Conservation (phyloP, 257 asterid species). For the Apocynum venetum region DNA sequence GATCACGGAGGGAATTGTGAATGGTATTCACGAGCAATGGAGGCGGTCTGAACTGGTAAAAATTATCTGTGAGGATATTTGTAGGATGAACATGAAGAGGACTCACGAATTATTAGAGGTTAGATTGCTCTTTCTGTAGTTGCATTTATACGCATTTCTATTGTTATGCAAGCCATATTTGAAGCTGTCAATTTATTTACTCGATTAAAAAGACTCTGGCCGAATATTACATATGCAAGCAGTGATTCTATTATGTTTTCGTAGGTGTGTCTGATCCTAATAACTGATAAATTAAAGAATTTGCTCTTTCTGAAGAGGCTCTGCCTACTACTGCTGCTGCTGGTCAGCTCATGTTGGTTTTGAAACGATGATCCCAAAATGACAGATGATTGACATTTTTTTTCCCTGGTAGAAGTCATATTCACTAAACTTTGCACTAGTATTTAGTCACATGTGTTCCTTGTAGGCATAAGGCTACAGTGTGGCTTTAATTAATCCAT, state of each 20-base stretch:
- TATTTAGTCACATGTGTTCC: background rate
- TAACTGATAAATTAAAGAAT: background rate
- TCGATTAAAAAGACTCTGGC: background rate
- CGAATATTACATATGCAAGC: background rate
- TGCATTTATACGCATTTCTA: background rate
- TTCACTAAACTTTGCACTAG: background rate
- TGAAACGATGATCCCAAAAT: background rate
- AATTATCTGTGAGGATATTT: conserved; percentile 77
- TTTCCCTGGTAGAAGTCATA: background rate
- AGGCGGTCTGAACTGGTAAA: conserved; percentile 75
- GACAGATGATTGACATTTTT: background rate
- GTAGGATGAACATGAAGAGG: conserved; percentile 93
- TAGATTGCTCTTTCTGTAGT: background rate
- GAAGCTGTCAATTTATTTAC: background rate
- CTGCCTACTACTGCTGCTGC: background rate
- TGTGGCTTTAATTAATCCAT: background rate
- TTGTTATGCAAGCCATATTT: background rate
- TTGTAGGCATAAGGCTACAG: background rate
- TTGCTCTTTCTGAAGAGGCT: background rate
- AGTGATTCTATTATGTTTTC: background rate
- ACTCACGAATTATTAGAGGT: conserved; percentile 96
- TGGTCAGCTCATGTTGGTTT: background rate
- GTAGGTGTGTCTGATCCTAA: background rate
- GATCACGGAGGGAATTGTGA: conserved; percentile 93
- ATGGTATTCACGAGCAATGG: conserved; percentile 98